Evolutionary conservation across 2,329 filamentous ascomycete genomes (phyloP).

Genomic region (Cadophora gregata): DNA sequence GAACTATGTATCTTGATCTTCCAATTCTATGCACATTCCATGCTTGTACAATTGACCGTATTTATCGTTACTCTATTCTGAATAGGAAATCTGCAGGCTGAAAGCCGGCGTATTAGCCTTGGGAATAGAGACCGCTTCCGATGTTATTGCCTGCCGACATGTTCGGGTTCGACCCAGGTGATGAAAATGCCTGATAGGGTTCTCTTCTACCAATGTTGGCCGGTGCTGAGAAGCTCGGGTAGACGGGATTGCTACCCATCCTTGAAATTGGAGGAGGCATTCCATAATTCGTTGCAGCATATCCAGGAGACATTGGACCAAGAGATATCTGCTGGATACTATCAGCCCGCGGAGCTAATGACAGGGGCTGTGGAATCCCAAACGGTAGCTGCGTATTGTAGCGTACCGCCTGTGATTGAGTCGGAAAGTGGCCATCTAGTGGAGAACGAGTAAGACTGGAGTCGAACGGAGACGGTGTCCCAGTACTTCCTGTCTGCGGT

Average conservation of each 20-base stretch:
- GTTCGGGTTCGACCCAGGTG: constrained; percentile 5
- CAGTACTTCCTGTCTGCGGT: neutral
- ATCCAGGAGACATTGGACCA: neutral
- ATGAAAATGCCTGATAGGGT: neutral
- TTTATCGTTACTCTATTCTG: neutral
- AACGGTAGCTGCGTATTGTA: neutral
- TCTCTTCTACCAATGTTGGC: neutral
- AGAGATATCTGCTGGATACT: constrained; percentile 1
- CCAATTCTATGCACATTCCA: no score
- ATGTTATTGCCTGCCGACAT: constrained; percentile 15
- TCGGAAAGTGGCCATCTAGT: constrained; percentile 8
- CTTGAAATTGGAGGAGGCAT: constrained; percentile 6
- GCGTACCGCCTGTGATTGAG: neutral
- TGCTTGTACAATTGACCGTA: neutral
- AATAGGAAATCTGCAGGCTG: neutral
- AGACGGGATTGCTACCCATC: neutral
- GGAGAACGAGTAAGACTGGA: constrained; percentile 2
- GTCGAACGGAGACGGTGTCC: constrained; percentile 7
- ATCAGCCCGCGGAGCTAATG: neutral
- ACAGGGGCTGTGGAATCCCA: neutral
- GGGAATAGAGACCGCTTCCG: constrained; percentile 6
- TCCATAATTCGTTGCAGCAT: neutral
- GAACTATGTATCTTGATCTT: neutral
- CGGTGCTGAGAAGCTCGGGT: neutral
- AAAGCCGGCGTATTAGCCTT: neutral